These are phyloP conservation scores for Pythium sp. DNA, from an alignment of 352 stramenopile species.

Conservation along the genomic window DNA sequence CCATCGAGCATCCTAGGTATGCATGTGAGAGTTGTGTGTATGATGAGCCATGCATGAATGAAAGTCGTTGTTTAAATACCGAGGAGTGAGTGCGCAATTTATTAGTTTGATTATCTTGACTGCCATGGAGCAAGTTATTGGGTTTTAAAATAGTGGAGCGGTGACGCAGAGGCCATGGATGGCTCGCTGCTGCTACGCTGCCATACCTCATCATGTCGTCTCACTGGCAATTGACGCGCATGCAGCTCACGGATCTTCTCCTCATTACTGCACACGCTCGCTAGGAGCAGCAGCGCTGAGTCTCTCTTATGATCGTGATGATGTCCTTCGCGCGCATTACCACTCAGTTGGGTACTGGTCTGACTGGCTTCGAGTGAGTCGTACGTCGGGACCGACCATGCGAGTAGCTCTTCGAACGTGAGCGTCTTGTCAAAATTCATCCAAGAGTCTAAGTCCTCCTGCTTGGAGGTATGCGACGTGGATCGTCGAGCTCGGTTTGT, in stretches of 20 bases:
- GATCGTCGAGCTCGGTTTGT: neutral
- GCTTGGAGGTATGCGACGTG: neutral
- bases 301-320: neutral
- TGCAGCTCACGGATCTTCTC: slow-evolving; percentile 5
- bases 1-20: neutral
- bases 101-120: neutral
- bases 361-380: neutral
- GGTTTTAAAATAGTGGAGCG: neutral
- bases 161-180: neutral
- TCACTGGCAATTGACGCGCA: neutral
- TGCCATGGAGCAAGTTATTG: neutral
- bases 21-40: neutral
- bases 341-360: too few species aligned
- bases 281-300: slow-evolving; percentile 13
- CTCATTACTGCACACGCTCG: slow-evolving; percentile 14
- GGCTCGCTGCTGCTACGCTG: neutral
- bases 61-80: neutral
- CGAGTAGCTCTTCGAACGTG: slow-evolving; percentile 8
- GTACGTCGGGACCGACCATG: neutral
- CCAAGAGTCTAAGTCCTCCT: neutral
- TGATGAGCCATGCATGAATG: neutral
- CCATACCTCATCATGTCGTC: neutral
- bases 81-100: neutral
- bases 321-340: neutral
- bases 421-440: neutral